Evolutionary conservation across 2,329 filamentous ascomycete genomes (phyloP).

Genomic region (Capronia epimyces): DNA sequence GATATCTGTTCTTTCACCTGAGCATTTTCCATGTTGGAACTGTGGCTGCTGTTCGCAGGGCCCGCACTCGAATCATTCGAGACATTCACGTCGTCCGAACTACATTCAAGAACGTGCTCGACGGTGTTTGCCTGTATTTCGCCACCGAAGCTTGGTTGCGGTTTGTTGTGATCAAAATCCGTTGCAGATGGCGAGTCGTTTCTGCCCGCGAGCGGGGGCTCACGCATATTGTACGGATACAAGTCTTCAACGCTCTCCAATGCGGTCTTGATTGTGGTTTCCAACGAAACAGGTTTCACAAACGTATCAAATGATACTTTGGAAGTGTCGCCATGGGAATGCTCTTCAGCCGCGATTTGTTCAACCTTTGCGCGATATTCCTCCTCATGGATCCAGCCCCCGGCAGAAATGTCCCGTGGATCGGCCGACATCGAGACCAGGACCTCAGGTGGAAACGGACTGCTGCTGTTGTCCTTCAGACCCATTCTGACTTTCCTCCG

Average conservation of each 20-base stretch:
- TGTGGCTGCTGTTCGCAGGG: not conserved
- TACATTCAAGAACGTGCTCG: not conserved
- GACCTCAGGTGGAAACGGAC: conserved; percentile 73
- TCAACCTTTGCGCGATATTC: conserved; percentile 66
- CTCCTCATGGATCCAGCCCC: conserved; percentile 89
- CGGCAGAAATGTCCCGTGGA: conserved; percentile 62
- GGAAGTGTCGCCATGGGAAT: conserved; percentile 41
- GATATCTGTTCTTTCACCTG: conserved; percentile 1
- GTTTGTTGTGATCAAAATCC: not conserved
- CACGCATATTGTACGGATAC: conserved; percentile 60
- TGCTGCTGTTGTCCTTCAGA: conserved; percentile 58
- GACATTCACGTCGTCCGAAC: not conserved
- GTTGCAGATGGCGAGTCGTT: not conserved
- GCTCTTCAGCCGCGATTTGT: conserved; percentile 61
- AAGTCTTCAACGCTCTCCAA: conserved; percentile 83
- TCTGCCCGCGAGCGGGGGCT: not conserved
- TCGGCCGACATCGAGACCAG: conserved; percentile 87
- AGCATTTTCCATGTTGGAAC: not conserved
- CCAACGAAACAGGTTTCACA: conserved; percentile 50
- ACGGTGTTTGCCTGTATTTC: conserved; percentile 6
- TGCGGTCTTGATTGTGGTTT: conserved; percentile 63
- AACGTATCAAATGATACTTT: conserved; percentile 61
- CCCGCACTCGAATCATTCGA: conserved; percentile 3
- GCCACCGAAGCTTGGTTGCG: conserved; percentile 16
- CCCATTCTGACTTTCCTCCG: conserved; percentile 69